A percentile compares a stretch with the other conserved stretches of the same genome.
Conservation (phyloP, 257 asterid genomes). For the Solanum paucissectum region DNA sequence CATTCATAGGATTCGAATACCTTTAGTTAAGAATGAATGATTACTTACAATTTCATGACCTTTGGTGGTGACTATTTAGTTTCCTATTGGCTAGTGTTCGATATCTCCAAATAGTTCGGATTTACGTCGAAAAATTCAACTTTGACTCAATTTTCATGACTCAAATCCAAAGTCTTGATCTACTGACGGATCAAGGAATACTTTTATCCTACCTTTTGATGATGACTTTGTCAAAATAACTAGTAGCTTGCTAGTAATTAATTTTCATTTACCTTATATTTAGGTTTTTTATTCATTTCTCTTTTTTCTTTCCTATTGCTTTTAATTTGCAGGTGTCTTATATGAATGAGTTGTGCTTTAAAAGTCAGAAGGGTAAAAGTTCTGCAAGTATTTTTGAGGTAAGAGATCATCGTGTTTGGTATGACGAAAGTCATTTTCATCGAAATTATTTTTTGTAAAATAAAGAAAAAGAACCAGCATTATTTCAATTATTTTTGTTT, state of each 20-base stretch:
- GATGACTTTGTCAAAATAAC: neutral
- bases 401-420: neutral
- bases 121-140: fast-evolving
- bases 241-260: neutral
- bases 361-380: constrained; percentile 22
- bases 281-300: neutral
- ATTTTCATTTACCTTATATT: neutral
- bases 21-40: neutral
- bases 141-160: fast-evolving
- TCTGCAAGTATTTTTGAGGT: constrained; percentile 30
- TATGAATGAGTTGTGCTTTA: constrained; percentile 24
- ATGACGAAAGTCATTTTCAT: neutral
- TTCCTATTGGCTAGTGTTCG: neutral
- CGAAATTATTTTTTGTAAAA: neutral
- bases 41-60: neutral
- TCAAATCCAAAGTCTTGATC: neutral
- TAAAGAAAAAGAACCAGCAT: neutral
- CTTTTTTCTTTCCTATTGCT: neutral
- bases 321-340: constrained; percentile 28
- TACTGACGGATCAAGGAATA: neutral
- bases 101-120: no score
- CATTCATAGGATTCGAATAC: neutral
- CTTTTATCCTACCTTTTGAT: neutral
- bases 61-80: neutral
- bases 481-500: neutral